A percentile compares a stretch with the other conserved stretches of the same genome.
Evolutionary conservation across 371 early-diverging fungal species (phyloP).

Genomic region (Lichtheimia ornata): DNA sequence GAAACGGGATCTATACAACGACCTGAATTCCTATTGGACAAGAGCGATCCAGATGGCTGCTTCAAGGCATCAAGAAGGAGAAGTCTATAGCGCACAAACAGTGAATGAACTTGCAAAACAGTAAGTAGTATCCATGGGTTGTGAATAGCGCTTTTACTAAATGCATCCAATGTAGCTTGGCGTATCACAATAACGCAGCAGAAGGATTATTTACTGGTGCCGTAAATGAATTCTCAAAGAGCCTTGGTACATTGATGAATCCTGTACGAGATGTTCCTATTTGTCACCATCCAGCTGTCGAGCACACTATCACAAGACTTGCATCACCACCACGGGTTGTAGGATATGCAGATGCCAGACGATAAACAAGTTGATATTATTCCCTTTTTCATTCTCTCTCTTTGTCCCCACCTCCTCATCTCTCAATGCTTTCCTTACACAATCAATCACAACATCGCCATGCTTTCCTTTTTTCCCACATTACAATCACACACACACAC

Average conservation of each 20-base stretch:
- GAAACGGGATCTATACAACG: constrained; percentile 66
- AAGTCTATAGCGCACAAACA: constrained; percentile 69
- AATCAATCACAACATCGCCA: not conserved
- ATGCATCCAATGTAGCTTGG: constrained; percentile 36
- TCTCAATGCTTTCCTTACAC: constrained; percentile 5
- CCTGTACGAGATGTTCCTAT: constrained; percentile 18
- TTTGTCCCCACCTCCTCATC: constrained; percentile 1
- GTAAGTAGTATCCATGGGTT: constrained; percentile 25
- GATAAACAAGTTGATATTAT: constrained; percentile 14
- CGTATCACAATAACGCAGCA: constrained; percentile 57
- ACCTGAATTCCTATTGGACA: constrained; percentile 79
- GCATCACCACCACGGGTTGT: constrained; percentile 37
- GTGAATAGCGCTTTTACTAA: not conserved
- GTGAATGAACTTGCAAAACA: constrained; percentile 83
- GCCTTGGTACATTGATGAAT: constrained; percentile 68
- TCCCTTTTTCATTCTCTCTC: constrained; percentile 1
- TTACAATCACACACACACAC: constrained; percentile 3
- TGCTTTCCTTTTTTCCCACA: not conserved
- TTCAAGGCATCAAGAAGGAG: constrained; percentile 74
- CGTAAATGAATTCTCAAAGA: constrained; percentile 65
- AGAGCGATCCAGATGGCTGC: constrained; percentile 71
- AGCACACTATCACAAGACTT: constrained; percentile 23
- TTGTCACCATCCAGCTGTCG: constrained; percentile 33
- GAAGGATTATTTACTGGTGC: constrained; percentile 57
- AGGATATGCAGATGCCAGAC: constrained; percentile 29